These are phyloP conservation scores for Exutisphaerella laricina DNA, from an alignment of 2,329 filamentous ascomycete genomes.

Conservation along the genomic window DNA sequence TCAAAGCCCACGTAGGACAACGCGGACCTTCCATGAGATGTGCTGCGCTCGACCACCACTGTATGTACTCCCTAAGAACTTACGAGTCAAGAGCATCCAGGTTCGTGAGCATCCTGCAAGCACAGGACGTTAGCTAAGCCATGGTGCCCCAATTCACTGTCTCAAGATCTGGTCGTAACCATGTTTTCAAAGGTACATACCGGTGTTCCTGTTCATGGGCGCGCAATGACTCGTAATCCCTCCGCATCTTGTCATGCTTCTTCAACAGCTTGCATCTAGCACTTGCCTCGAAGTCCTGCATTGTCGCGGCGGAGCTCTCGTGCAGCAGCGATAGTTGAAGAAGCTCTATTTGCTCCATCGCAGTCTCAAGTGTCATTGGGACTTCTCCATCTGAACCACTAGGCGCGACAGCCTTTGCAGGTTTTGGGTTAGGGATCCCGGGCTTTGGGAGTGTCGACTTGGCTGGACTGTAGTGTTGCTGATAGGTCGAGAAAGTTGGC, in stretches of 20 bases:
- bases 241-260: conserved; percentile 27
- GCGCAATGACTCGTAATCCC: conserved; percentile 34
- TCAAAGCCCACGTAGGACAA: too few species aligned
- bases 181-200: too few species aligned
- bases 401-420: conserved; percentile 50
- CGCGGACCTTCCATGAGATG: too few species aligned
- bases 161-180: too few species aligned
- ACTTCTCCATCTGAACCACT: conserved; percentile 50
- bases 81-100: conserved; percentile 46
- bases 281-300: conserved; percentile 51
- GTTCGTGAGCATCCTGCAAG: conserved; percentile 51
- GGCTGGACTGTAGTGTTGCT: conserved; percentile 63
- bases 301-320: conserved; percentile 45
- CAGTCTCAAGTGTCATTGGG: conserved; percentile 22
- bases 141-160: too few species aligned
- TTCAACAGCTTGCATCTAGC: conserved; percentile 39
- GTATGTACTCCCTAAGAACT: too few species aligned
- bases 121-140: too few species aligned
- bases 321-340: conserved; percentile 62
- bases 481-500: conserved; percentile 57
- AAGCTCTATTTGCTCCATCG: conserved; percentile 53
- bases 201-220: conserved; percentile 25
- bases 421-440: conserved; percentile 50
- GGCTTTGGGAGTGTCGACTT: conserved; percentile 58
- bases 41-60: too few species aligned